Evolutionary conservation across 1,139 yeast species (phyloP).

Genomic region (Diutina mesorugosa): DNA sequence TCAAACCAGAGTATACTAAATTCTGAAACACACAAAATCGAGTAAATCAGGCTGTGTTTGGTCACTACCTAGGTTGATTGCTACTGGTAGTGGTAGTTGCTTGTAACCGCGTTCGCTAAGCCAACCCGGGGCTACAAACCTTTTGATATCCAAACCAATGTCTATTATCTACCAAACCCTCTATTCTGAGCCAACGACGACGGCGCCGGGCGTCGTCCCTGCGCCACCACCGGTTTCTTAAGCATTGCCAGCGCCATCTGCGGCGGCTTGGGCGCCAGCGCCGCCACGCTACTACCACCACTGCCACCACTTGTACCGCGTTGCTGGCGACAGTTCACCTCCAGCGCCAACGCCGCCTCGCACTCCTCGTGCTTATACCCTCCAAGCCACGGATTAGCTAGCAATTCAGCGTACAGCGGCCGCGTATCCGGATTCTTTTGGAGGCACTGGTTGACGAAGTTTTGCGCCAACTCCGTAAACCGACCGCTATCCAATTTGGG

Average conservation of each 20-base stretch:
- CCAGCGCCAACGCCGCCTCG: neutral
- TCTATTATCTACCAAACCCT: neutral
- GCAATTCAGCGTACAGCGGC: constrained; percentile 67
- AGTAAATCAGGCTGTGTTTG: too few relatives aligned
- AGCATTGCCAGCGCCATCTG: neutral
- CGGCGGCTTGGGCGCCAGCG: neutral
- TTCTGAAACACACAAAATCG: too few relatives aligned
- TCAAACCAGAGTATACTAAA: too few relatives aligned
- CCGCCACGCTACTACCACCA: neutral
- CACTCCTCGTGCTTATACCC: constrained; percentile 16
- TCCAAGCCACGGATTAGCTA: constrained; percentile 75
- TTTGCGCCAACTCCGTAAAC: constrained; percentile 67
- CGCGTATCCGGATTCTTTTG: constrained; percentile 71
- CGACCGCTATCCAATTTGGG: constrained; percentile 47
- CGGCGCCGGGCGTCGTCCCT: neutral
- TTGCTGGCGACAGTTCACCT: neutral
- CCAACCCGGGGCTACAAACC: too few relatives aligned
- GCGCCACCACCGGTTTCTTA: neutral
- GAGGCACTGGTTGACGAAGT: constrained; percentile 69
- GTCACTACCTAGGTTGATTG: too few relatives aligned
- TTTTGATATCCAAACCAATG: neutral
- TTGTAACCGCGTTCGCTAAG: too few relatives aligned
- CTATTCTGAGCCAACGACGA: neutral
- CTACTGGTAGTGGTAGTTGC: too few relatives aligned
- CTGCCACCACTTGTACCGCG: neutral